Base-by-base conservation (phyloP, 768 basidiomycete species). In the Mycena indigotica region DNA sequence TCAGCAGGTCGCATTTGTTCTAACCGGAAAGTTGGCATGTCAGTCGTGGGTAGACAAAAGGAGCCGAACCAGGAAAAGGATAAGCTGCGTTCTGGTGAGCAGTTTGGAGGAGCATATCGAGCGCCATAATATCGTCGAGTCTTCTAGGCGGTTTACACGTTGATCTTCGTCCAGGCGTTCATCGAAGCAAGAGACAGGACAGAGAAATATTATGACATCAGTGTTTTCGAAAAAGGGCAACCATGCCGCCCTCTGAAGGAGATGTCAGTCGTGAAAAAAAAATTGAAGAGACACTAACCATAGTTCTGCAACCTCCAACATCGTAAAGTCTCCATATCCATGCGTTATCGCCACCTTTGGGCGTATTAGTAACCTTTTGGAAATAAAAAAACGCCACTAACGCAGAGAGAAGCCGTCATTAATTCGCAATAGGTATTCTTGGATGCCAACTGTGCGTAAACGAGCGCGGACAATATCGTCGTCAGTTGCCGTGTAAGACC, bases 131-230 rank as follows among this genome's bases (percentile, higher is more conserved):
- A 84, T 77, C 50, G 87, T 82, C 0, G 87, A 87, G 70, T 91
- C 89, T 65, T 90, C 85, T 24, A 91, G 75, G 12, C 89, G 81
- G 66, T 91, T 91, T 52, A 90, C 83, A 25, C 78, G 76, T 5
- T 76, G 75, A 67, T 91, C 89, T 72, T 92, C 89, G 56, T 85
- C 79, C 1, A 89, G 74, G 16, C 80, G 75, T 67, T 92, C 87
- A 67, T 93, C 89, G 62, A 92, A 93, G 46, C 87, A 88, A 17
- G 88, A 90, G 40, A 93, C 80, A 6, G 91, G 91, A 1, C 88
- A 86, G 21, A 93, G 77, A 72, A 93, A 92, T 53, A 93, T 89
- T 66, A 93, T 85, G 2, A 86, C 87, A 61, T 90, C 83, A 41
- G 87, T 86, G 65, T 87, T 82, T 52, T 91, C 86, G 66, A 93